phyloP scores from a whole-genome alignment of 179 eudicot genomes.

The Silene vulgaris region DNA sequence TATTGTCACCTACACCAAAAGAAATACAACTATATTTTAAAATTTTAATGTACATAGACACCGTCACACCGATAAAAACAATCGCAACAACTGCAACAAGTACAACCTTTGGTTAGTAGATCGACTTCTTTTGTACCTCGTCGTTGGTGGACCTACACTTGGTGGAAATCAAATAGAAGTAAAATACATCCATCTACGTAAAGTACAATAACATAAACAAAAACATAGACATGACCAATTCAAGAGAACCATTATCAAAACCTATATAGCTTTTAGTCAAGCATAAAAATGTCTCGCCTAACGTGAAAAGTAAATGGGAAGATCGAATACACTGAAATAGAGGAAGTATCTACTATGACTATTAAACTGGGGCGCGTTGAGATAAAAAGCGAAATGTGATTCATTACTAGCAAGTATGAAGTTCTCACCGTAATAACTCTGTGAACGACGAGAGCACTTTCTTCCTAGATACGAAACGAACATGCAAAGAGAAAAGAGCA shows the following conservation, averaged over 20 bases:
- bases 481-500: not conserved
- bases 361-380: too few relatives aligned
- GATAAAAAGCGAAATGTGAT: not conserved
- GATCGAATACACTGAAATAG: not conserved
- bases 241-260: too few relatives aligned
- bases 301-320: not conserved
- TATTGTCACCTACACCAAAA: slow-evolving; percentile 18
- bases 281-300: too few relatives aligned
- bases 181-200: not conserved
- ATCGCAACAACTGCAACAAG: not conserved
- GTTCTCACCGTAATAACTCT: slow-evolving; percentile 18
- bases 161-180: not conserved
- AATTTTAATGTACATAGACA: not conserved
- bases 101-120: slow-evolving; percentile 19
- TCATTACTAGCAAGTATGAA: not conserved
- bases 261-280: too few relatives aligned
- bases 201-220: not conserved
- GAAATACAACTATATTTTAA: too few relatives aligned
- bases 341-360: too few relatives aligned
- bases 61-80: not conserved
- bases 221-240: too few relatives aligned
- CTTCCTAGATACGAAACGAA: slow-evolving; percentile 1
- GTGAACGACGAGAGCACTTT: slow-evolving; percentile 22
- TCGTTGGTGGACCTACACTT: slow-evolving; percentile 15
- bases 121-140: not conserved